These are phyloP conservation scores for Drosera spatulata DNA, from an alignment of 179 eudicot genomes.

Conservation along the genomic window DNA sequence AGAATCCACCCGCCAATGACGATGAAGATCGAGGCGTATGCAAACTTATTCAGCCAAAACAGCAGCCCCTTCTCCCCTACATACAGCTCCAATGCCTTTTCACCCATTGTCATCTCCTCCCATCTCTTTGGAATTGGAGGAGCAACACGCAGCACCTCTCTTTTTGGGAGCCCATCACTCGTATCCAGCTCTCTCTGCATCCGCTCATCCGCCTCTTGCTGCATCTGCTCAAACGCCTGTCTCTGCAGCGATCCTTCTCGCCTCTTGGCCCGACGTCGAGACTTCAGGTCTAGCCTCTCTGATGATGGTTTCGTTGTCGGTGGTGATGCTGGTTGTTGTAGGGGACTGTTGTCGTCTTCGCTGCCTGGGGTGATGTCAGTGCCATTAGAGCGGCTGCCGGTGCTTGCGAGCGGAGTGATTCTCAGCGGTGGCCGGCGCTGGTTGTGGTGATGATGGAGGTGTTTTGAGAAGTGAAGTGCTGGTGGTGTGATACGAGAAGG, in stretches of 20 bases:
- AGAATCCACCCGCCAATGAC: slow-evolving; percentile 78
- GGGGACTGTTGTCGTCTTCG: slow-evolving; percentile 4
- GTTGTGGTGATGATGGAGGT: slow-evolving; percentile 9
- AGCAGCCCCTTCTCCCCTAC: slow-evolving; percentile 30
- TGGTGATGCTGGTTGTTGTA: slow-evolving; percentile 9
- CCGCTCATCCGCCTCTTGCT: slow-evolving; percentile 9
- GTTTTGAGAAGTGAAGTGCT: slow-evolving; percentile 4
- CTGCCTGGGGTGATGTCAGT: slow-evolving; percentile 12
- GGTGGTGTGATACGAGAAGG: slow-evolving; percentile 2
- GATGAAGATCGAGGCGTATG: slow-evolving; percentile 72
- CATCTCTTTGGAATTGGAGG: slow-evolving; percentile 30
- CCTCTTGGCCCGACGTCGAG: slow-evolving; percentile 39
- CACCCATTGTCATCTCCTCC: slow-evolving; percentile 29
- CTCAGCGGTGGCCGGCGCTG: slow-evolving; percentile 1
- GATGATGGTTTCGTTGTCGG: slow-evolving; percentile 19
- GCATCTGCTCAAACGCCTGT: too few species aligned
- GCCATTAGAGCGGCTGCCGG: slow-evolving; percentile 11
- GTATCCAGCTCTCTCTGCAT: slow-evolving; percentile 9
- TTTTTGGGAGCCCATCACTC: slow-evolving; percentile 3
- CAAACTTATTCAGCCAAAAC: slow-evolving; percentile 85
- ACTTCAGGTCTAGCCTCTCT: slow-evolving; percentile 29
- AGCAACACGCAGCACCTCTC: slow-evolving; percentile 5
- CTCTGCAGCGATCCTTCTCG: too few species aligned
- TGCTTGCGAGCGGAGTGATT: slow-evolving; percentile 7
- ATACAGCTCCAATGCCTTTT: too few species aligned